These are phyloP conservation scores for Casuarina equisetifolia DNA, from an alignment of 306 rosid species.

Conservation along the genomic window DNA sequence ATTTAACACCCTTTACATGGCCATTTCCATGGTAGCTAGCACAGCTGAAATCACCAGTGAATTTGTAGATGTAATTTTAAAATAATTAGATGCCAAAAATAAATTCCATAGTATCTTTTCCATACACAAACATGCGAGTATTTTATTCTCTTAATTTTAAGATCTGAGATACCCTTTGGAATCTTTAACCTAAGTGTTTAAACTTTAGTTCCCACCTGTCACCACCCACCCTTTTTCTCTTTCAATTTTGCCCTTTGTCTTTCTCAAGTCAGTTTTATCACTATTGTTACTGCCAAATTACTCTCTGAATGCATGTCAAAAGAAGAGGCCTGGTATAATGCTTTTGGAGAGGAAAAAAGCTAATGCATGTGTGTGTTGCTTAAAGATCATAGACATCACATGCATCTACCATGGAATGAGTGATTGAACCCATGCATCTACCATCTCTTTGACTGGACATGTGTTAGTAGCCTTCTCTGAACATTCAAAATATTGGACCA, in stretches of 20 bases:
- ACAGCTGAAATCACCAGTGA: neutral
- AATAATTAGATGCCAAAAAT: neutral
- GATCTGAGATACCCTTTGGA: neutral
- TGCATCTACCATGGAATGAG: too few species aligned
- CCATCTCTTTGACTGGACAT: too few species aligned
- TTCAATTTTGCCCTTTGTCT: neutral
- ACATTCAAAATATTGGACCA: too few species aligned
- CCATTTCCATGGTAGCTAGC: neutral
- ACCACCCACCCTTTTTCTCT: neutral
- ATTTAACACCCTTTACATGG: neutral
- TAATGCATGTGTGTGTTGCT: too few species aligned
- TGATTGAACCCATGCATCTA: too few species aligned
- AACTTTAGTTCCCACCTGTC: neutral
- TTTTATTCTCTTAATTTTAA: neutral
- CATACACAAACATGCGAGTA: neutral
- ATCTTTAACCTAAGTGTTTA: neutral
- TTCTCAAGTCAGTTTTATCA: neutral
- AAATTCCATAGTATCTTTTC: neutral
- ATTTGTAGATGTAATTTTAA: neutral
- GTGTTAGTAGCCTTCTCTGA: too few species aligned
- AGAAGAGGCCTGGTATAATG: neutral
- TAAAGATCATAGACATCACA: too few species aligned
- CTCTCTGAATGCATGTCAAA: neutral
- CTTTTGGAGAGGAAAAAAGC: neutral
- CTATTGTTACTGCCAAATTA: neutral